A percentile compares a stretch with the other conserved stretches of the same genome.
phyloP scores from a whole-genome alignment of 805 yeast genomes.

The Kuraishia piskuri region DNA sequence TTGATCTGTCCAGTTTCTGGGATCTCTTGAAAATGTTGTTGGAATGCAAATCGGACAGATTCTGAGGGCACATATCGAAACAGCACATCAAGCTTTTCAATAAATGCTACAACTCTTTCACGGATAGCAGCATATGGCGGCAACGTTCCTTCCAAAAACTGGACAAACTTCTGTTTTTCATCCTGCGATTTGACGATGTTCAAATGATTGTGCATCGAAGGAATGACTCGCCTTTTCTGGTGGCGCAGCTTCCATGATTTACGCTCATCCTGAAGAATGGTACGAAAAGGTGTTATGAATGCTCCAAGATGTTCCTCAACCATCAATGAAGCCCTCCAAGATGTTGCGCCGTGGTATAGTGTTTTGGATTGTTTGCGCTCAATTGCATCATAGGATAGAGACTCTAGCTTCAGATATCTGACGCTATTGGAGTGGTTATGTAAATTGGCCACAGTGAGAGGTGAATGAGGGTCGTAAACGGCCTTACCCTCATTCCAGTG shows the following conservation, averaged over 20 bases:
- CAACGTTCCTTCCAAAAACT: constrained; percentile 4
- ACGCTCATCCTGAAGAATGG: background rate
- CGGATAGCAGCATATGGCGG: constrained; percentile 12
- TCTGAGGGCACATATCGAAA: constrained; percentile 8
- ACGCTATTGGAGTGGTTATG: constrained; percentile 1
- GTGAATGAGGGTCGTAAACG: constrained; percentile 5
- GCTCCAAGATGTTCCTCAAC: background rate
- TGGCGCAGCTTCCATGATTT: constrained; percentile 11
- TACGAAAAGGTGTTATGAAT: background rate
- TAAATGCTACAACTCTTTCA: constrained; percentile 14
- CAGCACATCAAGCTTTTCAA: constrained; percentile 9
- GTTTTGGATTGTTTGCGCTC: constrained; percentile 8
- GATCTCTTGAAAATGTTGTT: constrained; percentile 6
- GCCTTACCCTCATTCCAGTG: constrained; percentile 6
- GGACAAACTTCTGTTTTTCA: constrained; percentile 4
- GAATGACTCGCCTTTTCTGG: background rate
- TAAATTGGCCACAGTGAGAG: background rate
- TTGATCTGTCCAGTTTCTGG: constrained; percentile 1
- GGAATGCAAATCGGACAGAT: constrained; percentile 5
- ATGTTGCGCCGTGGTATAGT: constrained; percentile 8
- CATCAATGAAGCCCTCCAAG: constrained; percentile 7
- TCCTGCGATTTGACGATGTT: constrained; percentile 3
- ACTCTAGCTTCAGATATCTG: constrained; percentile 4
- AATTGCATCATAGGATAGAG: constrained; percentile 6
- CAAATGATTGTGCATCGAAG: background rate